Evolutionary conservation across 2,329 filamentous ascomycete species (phyloP), one percentile per base, ranked within the genome.

Genomic region (Arthrobotrys conoides): DNA sequence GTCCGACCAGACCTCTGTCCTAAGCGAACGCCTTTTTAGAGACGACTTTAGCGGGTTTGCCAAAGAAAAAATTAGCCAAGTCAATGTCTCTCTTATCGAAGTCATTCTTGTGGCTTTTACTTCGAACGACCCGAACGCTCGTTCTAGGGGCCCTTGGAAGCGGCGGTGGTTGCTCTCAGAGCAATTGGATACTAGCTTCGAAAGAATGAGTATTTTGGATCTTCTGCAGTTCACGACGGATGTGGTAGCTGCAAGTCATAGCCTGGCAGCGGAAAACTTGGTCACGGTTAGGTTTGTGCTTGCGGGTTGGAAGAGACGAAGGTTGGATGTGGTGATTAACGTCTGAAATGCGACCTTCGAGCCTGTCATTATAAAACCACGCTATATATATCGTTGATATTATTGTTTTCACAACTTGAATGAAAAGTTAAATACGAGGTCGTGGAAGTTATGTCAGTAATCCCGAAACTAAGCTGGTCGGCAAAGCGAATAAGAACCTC

Each of bases 201-300:
- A 61, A 27, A 4, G 36, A 3, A 61, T 61, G 57, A 61, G 36
- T n/a, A 61, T 61, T 61, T 36, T 18, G 12, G 24, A 61, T 8
- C 41, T 61, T 9, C 20, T 61, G 9, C 8, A 30, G 20, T 61
- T 61, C 36, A 16, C 41, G 20, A 27, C n/a, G 22, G 33, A 27
- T 27, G 10, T 27, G 20, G 36, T 44, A 20, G 36, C 20, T 16
- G 20, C 12, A 10, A 61, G 18, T n/a, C n/a, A 41, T 3, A 12
- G 24, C 1, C n/a, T 44, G 36, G 33, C 18, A 6, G 4, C 14
- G 14, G 36, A 44, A 10, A 61, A 18, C 8, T 12, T 27, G 9
- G 12, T 61, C 9, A 44, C 2, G 5, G 16, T 61, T 18, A 61
- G n/a, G 36, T 61, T 61, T 44, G 14, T 3, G 5, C 18, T 61